Evolutionary conservation across 352 stramenopile species (phyloP).

Genomic region (Plasmopara halstedii): DNA sequence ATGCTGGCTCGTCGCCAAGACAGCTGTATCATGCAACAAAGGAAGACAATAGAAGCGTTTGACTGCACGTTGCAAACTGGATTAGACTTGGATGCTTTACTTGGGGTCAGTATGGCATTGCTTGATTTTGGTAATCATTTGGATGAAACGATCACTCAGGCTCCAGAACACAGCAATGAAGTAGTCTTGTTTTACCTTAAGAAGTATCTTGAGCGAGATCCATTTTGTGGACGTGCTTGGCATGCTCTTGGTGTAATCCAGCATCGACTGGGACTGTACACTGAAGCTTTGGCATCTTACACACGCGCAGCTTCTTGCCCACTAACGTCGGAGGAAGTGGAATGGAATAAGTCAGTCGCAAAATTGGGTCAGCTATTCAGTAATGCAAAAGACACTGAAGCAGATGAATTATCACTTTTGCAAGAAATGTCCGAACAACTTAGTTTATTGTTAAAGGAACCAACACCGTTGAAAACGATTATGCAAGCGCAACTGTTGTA

Average conservation of each 20-base stretch:
- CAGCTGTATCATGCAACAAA: constrained; percentile 24
- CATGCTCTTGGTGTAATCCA: constrained; percentile 58
- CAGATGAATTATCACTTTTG: constrained; percentile 11
- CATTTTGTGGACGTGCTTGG: constrained; percentile 46
- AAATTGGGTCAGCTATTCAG: constrained; percentile 13
- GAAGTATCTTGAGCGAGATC: constrained; percentile 76
- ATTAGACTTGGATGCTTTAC: constrained; percentile 63
- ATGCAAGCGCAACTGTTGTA: constrained; percentile 24
- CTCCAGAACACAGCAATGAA: constrained; percentile 20
- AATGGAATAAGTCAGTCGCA: constrained; percentile 37
- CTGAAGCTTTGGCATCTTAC: constrained; percentile 34
- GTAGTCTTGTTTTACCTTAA: constrained; percentile 61
- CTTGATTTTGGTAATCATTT: constrained; percentile 17
- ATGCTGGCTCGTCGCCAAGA: constrained; percentile 55
- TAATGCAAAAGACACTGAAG: not conserved
- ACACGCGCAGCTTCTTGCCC: constrained; percentile 13
- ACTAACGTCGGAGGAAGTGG: constrained; percentile 9
- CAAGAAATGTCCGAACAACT: constrained; percentile 16
- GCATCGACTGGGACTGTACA: constrained; percentile 42
- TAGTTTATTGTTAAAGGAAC: constrained; percentile 2
- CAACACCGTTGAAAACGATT: constrained; percentile 14
- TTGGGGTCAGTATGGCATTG: constrained; percentile 45
- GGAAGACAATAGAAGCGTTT: constrained; percentile 64
- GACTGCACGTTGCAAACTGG: constrained; percentile 67
- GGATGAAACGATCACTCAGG: constrained; percentile 12